A percentile compares a stretch with the other conserved stretches of the same genome.
Conservation (phyloP, 2,329 filamentous ascomycete species). For the Dactylellina cionopaga region DNA sequence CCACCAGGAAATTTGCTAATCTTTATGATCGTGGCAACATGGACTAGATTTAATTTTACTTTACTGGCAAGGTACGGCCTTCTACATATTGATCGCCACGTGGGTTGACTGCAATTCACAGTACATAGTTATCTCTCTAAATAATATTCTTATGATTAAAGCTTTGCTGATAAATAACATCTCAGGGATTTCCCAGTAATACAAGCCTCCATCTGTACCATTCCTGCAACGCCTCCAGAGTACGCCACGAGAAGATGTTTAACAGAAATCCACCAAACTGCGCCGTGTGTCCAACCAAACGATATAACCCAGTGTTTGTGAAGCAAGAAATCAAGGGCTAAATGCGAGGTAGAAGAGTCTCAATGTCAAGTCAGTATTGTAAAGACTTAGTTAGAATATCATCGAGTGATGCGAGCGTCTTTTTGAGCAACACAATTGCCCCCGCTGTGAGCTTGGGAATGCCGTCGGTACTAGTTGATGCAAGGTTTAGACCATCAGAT, state of each 20-base stretch:
- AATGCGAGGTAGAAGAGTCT: not conserved
- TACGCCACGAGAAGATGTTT: slow-evolving; percentile 33
- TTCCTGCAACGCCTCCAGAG: slow-evolving; percentile 44
- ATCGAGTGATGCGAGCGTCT: slow-evolving; percentile 53
- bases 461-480: slow-evolving; percentile 61
- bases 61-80: not conserved
- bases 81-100: slow-evolving; percentile 18
- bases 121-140: slow-evolving; percentile 5
- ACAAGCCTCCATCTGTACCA: slow-evolving; percentile 15
- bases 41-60: not conserved
- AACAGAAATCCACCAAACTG: slow-evolving; percentile 32
- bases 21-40: not conserved
- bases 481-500: slow-evolving; percentile 15
- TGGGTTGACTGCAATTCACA: slow-evolving; percentile 14
- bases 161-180: slow-evolving; percentile 10
- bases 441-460: slow-evolving; percentile 64
- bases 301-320: no score
- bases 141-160: slow-evolving; percentile 2
- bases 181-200: slow-evolving; percentile 5
- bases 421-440: slow-evolving; percentile 62
- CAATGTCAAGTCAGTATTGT: not conserved
- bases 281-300: slow-evolving; percentile 1
- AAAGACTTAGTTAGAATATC: slow-evolving; percentile 8
- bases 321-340: not conserved
- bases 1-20: not conserved